Evolutionary conservation across 2,329 filamentous ascomycete genomes (phyloP), one percentile per base, ranked within the genome.

Genomic region (Fusarium ramigenum): DNA sequence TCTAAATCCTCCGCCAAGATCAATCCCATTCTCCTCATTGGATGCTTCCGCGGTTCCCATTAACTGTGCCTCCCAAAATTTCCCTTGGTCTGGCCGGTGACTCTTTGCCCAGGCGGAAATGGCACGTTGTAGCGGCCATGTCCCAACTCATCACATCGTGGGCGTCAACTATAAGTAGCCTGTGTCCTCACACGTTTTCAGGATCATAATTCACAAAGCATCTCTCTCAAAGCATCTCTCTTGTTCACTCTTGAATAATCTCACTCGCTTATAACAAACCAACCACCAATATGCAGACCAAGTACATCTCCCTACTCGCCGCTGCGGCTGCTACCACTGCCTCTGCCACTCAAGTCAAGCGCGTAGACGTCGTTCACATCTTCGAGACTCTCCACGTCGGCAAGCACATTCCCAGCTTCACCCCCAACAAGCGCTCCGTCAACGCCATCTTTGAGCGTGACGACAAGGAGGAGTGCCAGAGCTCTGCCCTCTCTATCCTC

Each of bases 301-400:
- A 60, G 10, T 63, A 50, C 19, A 54, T 73, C 39, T 25, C 66
- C 15, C 15, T 72, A 19, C 47, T 73, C 14, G 67, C 67, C 40
- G 71, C 68, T 19, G 39, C 59, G 16, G 71, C 71, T 39, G 66
- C 52, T 28, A 47, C 59, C 12, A 36, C 47, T 8, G 67, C 50
- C 23, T 63, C 47, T 14, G 63, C 71, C 19, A 14, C 58, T 23
- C 15, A 59, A 7, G 56, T 74, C 36, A 21, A 64, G 34, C 49
- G 30, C 0, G 67, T 73, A 21, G 62, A 73, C 2, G 70, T 73
- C 19, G 59, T 73, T 19, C 70, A 72, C 59, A 54, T 72, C 62
- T 34, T 74, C 15, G 52, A 73, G 62, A 60, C 59, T 25, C 70
- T 74, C 14, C 63, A 74, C 23, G 54, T 72, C 37, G 47, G 42